Conservation (phyloP, 2,329 filamentous ascomycete genomes). For the Fusarium sublunatum region DNA sequence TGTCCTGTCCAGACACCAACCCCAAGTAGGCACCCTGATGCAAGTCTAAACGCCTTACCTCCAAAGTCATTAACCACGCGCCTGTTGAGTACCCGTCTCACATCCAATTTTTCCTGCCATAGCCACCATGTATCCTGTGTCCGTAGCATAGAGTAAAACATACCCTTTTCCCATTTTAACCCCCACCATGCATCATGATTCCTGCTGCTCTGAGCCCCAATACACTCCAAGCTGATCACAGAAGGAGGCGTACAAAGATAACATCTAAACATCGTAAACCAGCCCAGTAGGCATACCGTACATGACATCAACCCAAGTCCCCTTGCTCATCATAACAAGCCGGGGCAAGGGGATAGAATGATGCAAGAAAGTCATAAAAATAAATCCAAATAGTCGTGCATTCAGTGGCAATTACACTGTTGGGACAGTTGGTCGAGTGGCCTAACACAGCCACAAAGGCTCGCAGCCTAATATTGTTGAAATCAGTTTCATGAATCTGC, state of each 20-base stretch:
- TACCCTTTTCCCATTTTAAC: slow-evolving; percentile 35
- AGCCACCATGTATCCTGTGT: slow-evolving; percentile 31
- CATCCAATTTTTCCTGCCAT: slow-evolving; percentile 26
- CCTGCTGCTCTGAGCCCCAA: slow-evolving; percentile 29
- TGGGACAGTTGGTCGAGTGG: slow-evolving; percentile 8
- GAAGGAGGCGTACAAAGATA: slow-evolving; percentile 22
- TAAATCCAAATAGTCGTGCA: slow-evolving; percentile 1
- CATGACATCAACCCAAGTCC: slow-evolving; percentile 28
- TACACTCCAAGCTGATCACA: slow-evolving; percentile 27
- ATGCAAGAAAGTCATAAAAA: slow-evolving; percentile 15
- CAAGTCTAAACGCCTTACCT: slow-evolving; percentile 37
- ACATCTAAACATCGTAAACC: slow-evolving; percentile 42
- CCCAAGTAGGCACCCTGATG: slow-evolving; percentile 33
- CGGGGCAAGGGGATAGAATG: slow-evolving; percentile 20
- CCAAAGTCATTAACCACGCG: slow-evolving; percentile 43
- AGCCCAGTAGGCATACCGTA: slow-evolving; percentile 33
- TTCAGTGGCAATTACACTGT: slow-evolving; percentile 9
- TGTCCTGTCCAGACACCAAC: slow-evolving; percentile 26
- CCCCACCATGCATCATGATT: slow-evolving; percentile 42
- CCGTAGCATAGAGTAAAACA: slow-evolving; percentile 29
- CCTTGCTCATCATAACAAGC: slow-evolving; percentile 17
- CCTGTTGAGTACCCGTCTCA: slow-evolving; percentile 22
- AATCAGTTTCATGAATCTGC: slow-evolving; percentile 4
- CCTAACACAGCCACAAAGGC: slow-evolving; percentile 16
- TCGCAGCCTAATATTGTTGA: slow-evolving; percentile 19